Base-by-base conservation (phyloP, 1,284 basidiomycete species). In the Ganoderma multipileum region DNA sequence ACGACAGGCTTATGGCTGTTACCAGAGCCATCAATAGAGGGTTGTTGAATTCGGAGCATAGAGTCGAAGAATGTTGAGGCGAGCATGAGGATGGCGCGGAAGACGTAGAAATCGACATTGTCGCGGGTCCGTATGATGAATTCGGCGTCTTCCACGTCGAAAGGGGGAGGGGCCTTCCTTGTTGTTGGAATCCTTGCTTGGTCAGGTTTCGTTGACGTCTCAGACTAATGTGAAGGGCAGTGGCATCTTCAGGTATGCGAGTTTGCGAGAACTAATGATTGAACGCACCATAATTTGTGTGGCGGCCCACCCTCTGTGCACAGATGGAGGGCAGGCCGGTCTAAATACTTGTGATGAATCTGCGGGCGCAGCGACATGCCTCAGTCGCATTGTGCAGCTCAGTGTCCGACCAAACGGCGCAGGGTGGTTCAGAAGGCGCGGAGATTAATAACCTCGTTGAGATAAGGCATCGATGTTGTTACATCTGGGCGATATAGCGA, bases 121-220 rank as follows among this genome's bases (percentile, higher is more conserved):
- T 75, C 68, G 30, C 75, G 76, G 67, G 78, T 71, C 66, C 74
- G 75, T 71, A 77, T 70, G 77, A 81, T 78, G 70, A 77, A 70
- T 75, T 78, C 73, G 70, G 77, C 71, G 44, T 71, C 64, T 3
- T 63, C 41, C 11, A 50, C 8, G 20, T 70, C 63, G 59, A 70
- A 70, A 1, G 68, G 68, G 9, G 60, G 5, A 16, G 23, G 28
- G 1, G 60, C 60, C 26, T 44, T 61, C n/a, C 41, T 41, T 23
- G 55, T n/a, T 4, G 12, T 12, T 61, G 28, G 41, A 3, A 14
- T 61, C 16, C 50, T 9, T 12, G 23, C 2, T 52, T 52, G 7
- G 14, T 12, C 26, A 3, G 12, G 3, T 12, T 26, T 20, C 26
- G 26, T 52, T 26, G 50, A n/a, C n/a, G n/a, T n/a, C n/a, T n/a